Conservation (phyloP, 2,329 filamentous ascomycete species). For the Fusarium fujikuroi region DNA sequence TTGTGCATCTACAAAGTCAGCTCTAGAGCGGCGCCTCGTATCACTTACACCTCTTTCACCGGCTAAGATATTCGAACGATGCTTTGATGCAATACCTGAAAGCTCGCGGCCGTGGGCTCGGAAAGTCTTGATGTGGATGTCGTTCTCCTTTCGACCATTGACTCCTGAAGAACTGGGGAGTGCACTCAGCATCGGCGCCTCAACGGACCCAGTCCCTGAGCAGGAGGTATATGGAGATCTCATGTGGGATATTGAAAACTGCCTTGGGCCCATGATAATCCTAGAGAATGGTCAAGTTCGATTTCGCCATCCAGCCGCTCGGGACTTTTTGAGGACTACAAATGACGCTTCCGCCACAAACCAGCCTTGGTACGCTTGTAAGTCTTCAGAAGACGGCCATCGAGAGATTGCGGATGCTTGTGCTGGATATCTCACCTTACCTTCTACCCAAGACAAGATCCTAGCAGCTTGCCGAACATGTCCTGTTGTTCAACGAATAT, state of each 20-base stretch:
- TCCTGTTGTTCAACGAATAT: background rate
- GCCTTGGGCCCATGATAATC: background rate
- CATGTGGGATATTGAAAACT: background rate
- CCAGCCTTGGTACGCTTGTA: background rate
- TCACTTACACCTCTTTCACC: background rate
- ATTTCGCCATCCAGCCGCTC: background rate
- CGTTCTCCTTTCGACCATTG: background rate
- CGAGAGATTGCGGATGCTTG: background rate
- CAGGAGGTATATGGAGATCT: background rate
- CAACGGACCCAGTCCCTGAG: rapidly evolving
- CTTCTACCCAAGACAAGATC: background rate
- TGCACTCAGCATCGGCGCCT: background rate
- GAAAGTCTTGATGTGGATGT: background rate
- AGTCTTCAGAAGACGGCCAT: background rate
- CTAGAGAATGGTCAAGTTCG: background rate
- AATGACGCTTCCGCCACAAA: rapidly evolving
- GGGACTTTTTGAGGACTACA: background rate
- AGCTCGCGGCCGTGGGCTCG: background rate
- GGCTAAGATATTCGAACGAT: background rate
- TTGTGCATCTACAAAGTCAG: background rate
- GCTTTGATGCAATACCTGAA: background rate
- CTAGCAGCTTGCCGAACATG: background rate
- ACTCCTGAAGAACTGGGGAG: background rate
- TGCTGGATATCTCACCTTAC: background rate
- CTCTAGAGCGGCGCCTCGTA: background rate